Evolutionary conservation across 2,329 filamentous ascomycete genomes (phyloP), one percentile per base, ranked within the genome.

Genomic region (Nectriaceae sp.): DNA sequence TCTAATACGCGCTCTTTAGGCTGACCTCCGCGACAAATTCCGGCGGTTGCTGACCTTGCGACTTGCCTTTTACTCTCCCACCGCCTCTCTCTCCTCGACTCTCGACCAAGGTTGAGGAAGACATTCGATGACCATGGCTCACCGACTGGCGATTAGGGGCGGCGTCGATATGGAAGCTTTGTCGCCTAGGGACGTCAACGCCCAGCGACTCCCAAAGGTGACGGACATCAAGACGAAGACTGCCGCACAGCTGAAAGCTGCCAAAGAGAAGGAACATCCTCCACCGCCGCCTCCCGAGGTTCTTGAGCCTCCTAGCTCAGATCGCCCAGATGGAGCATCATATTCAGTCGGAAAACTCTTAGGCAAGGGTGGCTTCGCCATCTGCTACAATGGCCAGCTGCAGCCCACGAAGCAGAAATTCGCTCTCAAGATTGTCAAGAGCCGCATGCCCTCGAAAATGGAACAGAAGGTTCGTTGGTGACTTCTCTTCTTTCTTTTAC

Each of bases 401-500:
- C 75, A 83, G 44, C 82, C 85, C 11, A 82, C 82, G 5, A 86
- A 80, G 61, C 84, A 86, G 63, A 79, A 80, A 56, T 87, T 84
- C 65, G 89, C 89, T 38, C 75, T 93, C 61, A 93, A 93, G 75
- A 90, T 93, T 64, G 89, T 93, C 64, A 89, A 86, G 73, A 89
- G 87, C 62, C 83, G 87, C 65, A 92, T 92, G 88, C 87, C 87
- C 6, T 74, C 82, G 50, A 92, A 91, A 70, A 87, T 92, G 79
- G 87, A 89, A 65, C 88, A 92, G 70, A 92, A 92, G 84, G 88
- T 90, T 52, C 43, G 69, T 55, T 20, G 18, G 16, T n/a, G n/a
- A 18, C 5, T 3, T 21, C 19, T 8, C 13, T 8, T 37, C 18
- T 16, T 3, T 2, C 21, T n/a, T 6, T 5, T 21, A 22, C 11